phyloP scores from a whole-genome alignment of 192 early-diverging fungal genomes.

The Umbelopsis sp. region DNA sequence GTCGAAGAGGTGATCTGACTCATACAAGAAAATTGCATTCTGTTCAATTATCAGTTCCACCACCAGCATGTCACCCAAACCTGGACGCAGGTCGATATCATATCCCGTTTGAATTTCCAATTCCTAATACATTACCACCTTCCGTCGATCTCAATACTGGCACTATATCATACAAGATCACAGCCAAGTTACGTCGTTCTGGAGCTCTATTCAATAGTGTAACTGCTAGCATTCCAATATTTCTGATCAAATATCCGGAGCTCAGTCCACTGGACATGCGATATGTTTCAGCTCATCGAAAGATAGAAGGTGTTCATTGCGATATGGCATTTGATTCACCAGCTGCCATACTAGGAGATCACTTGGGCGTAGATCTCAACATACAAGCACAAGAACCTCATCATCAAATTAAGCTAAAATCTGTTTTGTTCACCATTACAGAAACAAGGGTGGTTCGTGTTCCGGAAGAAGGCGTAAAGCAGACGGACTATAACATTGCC shows the following conservation, averaged over 20 bases:
- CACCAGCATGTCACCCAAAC: conserved; percentile 21
- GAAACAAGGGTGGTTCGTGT: neutral
- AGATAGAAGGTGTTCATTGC: neutral
- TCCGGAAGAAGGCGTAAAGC: neutral
- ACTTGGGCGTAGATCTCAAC: neutral
- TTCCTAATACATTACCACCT: conserved; percentile 27
- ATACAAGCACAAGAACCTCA: neutral
- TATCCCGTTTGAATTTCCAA: conserved; percentile 38
- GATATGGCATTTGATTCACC: neutral
- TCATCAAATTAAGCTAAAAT: neutral
- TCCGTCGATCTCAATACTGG: conserved; percentile 18
- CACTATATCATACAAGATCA: conserved; percentile 28
- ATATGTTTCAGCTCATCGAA: neutral
- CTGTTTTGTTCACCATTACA: neutral
- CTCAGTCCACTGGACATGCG: neutral
- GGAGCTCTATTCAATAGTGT: neutral
- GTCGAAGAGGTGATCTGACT: neutral
- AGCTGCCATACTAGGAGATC: neutral
- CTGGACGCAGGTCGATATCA: conserved; percentile 28
- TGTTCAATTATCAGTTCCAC: conserved; percentile 31
- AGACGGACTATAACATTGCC: neutral
- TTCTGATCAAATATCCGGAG: neutral
- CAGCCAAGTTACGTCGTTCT: conserved; percentile 1
- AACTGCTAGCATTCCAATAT: neutral
- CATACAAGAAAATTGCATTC: conserved; percentile 18